Percentiles rank a stretch among this genome's conserved stretches.
Conservation (phyloP, 805 yeast genomes). For the Torulaspora maleeae region DNA sequence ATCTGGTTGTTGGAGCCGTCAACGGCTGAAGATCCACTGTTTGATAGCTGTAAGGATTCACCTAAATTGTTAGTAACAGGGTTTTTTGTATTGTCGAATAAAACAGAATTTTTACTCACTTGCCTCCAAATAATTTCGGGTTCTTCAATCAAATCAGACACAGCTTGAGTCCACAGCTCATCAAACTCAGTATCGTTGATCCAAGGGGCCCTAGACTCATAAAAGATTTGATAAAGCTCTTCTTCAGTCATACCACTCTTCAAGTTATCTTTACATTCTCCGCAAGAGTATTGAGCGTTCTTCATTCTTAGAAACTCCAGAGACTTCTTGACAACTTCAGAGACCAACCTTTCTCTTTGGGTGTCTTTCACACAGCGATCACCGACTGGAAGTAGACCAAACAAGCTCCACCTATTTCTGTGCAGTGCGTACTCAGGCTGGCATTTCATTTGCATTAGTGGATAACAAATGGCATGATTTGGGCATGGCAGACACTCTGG, state of each 20-base stretch:
- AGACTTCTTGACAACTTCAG: conserved; percentile 61
- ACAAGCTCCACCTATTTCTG: conserved; percentile 29
- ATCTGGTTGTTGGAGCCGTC: conserved; percentile 38
- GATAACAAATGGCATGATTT: conserved; percentile 68
- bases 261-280: conserved; percentile 43
- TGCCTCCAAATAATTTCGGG: conserved; percentile 77
- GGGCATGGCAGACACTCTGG: conserved; percentile 81
- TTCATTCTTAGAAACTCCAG: conserved; percentile 60
- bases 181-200: conserved; percentile 52
- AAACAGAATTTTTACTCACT: conserved; percentile 39
- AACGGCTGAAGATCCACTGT: conserved; percentile 38
- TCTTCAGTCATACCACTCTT: conserved; percentile 48
- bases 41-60: conserved; percentile 27
- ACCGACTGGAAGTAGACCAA: conserved; percentile 55
- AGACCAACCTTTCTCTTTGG: conserved; percentile 60
- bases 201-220: conserved; percentile 36
- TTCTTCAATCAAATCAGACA: conserved; percentile 55
- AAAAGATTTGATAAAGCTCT: conserved; percentile 51
- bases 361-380: conserved; percentile 73
- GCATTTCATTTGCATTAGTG: conserved; percentile 58
- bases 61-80: conserved; percentile 24
- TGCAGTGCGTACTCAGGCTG: conserved; percentile 59
- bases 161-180: conserved; percentile 66
- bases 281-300: conserved; percentile 61
- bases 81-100: not conserved